Evolutionary conservation across 805 yeast species (phyloP).

Genomic region (Wickerhamiella spandovensis): DNA sequence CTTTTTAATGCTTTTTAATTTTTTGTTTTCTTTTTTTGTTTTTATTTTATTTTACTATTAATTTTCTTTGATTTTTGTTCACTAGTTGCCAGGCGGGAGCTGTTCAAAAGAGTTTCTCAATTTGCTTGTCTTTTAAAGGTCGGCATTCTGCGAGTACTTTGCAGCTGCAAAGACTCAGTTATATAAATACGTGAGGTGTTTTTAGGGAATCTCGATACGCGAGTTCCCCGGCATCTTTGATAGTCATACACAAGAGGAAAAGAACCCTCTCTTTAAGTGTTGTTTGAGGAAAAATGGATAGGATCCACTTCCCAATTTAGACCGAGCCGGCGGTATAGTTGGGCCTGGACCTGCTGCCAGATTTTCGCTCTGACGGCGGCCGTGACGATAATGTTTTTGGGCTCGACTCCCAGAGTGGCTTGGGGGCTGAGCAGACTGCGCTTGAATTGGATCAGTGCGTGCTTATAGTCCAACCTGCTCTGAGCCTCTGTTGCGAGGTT

Average conservation of each 20-base stretch:
- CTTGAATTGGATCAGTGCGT: constrained; percentile 26
- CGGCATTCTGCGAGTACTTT: no score
- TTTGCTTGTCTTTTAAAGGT: no score
- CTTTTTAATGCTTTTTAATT: no score
- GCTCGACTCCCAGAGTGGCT: constrained; percentile 2
- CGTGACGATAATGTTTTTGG: constrained; percentile 25
- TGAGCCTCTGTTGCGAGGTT: constrained; percentile 60
- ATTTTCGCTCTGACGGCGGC: constrained; percentile 44
- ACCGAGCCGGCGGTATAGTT: constrained; percentile 44
- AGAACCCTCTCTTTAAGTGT: neutral
- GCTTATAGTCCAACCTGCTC: constrained; percentile 51
- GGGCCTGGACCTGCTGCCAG: constrained; percentile 53
- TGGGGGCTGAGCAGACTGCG: constrained; percentile 12
- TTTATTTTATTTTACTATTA: no score
- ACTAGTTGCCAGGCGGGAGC: no score
- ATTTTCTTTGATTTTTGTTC: no score
- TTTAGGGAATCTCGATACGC: no score
- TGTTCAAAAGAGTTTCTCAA: no score
- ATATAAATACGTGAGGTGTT: no score
- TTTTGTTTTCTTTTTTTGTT: no score
- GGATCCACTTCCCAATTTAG: constrained; percentile 38
- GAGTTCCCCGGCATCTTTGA: no score
- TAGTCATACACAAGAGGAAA: neutral
- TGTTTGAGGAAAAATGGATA: neutral
- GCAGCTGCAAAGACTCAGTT: no score